These are phyloP conservation scores for Taphrina wiesneri DNA, from an alignment of 1,139 yeast genomes.

Conservation along the genomic window DNA sequence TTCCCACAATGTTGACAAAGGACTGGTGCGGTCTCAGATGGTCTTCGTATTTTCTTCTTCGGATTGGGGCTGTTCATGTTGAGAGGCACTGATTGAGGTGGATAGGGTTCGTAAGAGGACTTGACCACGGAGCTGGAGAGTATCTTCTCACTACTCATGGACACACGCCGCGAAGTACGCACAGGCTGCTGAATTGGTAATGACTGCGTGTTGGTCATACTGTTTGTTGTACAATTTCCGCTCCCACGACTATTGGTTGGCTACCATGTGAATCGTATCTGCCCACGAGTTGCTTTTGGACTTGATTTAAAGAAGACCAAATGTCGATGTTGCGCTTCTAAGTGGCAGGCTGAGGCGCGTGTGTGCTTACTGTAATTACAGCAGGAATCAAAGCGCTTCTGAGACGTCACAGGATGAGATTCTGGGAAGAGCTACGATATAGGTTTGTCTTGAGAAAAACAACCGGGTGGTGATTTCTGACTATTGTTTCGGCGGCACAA, in stretches of 20 bases:
- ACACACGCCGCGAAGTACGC: slow-evolving; percentile 13
- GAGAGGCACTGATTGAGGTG: slow-evolving; percentile 10
- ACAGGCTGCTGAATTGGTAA: slow-evolving; percentile 9
- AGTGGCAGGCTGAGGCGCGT: neutral
- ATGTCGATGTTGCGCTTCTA: neutral
- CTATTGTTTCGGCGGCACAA: neutral
- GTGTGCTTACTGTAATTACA: neutral
- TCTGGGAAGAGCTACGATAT: neutral
- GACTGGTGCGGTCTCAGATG: slow-evolving; percentile 31
- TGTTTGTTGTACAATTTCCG: neutral
- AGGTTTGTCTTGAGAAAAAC: neutral
- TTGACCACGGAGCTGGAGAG: slow-evolving; percentile 9
- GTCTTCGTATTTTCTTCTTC: slow-evolving; percentile 23
- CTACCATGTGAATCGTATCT: neutral
- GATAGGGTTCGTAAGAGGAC: slow-evolving; percentile 16
- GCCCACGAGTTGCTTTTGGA: neutral
- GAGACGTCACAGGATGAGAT: neutral
- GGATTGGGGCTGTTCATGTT: neutral
- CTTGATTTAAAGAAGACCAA: neutral
- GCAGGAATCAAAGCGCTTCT: neutral
- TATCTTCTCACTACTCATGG: slow-evolving; percentile 16
- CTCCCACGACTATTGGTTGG: neutral
- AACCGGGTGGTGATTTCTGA: neutral
- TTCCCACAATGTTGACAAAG: slow-evolving; percentile 31
- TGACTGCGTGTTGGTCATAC: slow-evolving; percentile 12